Percentiles rank a stretch among this genome's conserved stretches.
phyloP scores from a whole-genome alignment of 768 basidiomycete genomes.

The Leccinum arenicola region DNA sequence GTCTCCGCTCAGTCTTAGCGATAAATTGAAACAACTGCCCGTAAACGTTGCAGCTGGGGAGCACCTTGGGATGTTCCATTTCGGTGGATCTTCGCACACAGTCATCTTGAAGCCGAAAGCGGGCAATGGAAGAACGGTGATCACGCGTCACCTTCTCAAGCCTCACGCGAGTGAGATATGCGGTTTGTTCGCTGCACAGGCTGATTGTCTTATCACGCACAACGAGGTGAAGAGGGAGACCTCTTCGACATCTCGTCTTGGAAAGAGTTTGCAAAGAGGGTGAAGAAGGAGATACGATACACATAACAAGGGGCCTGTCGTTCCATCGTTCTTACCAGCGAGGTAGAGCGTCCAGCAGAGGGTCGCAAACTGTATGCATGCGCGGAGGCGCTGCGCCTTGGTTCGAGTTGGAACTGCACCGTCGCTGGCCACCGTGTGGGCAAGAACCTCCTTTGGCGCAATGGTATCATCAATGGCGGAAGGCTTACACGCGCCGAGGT shows the following conservation, averaged over 20 bases:
- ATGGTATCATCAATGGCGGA: not conserved
- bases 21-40: too few relatives aligned
- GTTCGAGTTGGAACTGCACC: constrained; percentile 5
- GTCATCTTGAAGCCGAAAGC: too few relatives aligned
- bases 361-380: constrained; percentile 31
- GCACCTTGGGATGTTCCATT: too few relatives aligned
- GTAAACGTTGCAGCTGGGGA: too few relatives aligned
- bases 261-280: constrained; percentile 42
- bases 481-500: not conserved
- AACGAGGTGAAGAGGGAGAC: constrained; percentile 30
- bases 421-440: not conserved
- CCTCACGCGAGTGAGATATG: constrained; percentile 51
- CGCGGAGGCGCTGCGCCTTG: constrained; percentile 21
- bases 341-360: constrained; percentile 36
- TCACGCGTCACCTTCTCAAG: constrained; percentile 43
- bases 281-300: constrained; percentile 18
- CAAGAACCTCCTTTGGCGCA: not conserved
- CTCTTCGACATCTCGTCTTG: constrained; percentile 46
- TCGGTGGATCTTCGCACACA: too few relatives aligned
- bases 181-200: constrained; percentile 51
- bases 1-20: too few relatives aligned
- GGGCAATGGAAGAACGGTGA: constrained; percentile 21
- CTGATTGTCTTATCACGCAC: constrained; percentile 56
- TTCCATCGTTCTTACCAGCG: constrained; percentile 39
- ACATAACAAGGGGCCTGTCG: constrained; percentile 35